Evolutionary conservation across 1,284 basidiomycete genomes (phyloP).

Genomic region (Naganishia sp.): DNA sequence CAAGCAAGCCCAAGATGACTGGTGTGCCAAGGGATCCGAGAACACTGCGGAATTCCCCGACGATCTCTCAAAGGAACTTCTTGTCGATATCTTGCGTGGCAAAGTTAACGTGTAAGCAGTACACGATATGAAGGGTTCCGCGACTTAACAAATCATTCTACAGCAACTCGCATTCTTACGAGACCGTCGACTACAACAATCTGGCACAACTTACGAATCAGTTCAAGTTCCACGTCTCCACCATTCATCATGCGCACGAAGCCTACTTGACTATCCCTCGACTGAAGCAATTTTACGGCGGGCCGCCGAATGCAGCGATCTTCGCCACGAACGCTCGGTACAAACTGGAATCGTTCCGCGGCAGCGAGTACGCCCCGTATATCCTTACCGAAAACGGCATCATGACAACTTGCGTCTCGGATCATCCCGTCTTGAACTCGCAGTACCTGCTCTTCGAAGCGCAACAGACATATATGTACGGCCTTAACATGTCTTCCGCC

Average conservation of each 20-base stretch:
- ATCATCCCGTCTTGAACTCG: conserved; percentile 72
- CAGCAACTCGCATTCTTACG: conserved; percentile 72
- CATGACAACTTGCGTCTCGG: conserved; percentile 68
- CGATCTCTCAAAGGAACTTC: conserved; percentile 75
- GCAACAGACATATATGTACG: conserved; percentile 78
- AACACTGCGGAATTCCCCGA: conserved; percentile 66
- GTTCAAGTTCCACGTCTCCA: conserved; percentile 76
- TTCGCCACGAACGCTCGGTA: conserved; percentile 68
- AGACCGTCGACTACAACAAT: conserved; percentile 71
- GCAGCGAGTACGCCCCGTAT: conserved; percentile 78
- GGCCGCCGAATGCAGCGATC: conserved; percentile 69
- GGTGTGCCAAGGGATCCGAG: conserved; percentile 61
- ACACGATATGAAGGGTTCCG: too few relatives aligned
- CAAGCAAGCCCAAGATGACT: conserved; percentile 72
- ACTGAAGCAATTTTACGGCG: conserved; percentile 70
- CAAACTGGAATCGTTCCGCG: conserved; percentile 82
- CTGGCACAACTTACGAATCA: conserved; percentile 68
- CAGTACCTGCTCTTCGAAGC: conserved; percentile 80
- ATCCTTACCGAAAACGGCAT: conserved; percentile 74
- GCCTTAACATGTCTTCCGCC: conserved; percentile 50
- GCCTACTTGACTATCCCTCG: conserved; percentile 79
- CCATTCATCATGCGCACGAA: conserved; percentile 84
- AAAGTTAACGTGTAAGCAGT: conserved; percentile 60
- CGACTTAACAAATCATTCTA: background rate
- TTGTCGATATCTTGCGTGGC: conserved; percentile 78